Evolutionary conservation across 768 basidiomycete species (phyloP).

Genomic region (Mycena indigotica): DNA sequence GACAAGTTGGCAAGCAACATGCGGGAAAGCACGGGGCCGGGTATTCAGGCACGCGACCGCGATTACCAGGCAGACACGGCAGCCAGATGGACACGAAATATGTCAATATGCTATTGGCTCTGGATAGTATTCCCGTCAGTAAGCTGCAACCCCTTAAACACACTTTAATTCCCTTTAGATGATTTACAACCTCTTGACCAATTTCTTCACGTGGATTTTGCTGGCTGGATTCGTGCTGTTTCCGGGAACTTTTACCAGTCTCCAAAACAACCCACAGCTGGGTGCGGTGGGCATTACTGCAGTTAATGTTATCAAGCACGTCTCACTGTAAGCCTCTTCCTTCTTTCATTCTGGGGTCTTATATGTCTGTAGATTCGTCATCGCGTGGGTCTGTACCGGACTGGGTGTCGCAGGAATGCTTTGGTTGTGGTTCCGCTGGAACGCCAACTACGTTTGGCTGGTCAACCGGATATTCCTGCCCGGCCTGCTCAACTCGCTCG

Average conservation of each 20-base stretch:
- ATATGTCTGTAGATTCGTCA: constrained; percentile 43
- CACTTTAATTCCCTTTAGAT: too few relatives aligned
- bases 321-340: constrained; percentile 47
- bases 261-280: constrained; percentile 29
- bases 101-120: constrained; percentile 61
- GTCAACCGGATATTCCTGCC: constrained; percentile 62
- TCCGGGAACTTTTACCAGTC: constrained; percentile 61
- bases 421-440: constrained; percentile 64
- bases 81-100: constrained; percentile 51
- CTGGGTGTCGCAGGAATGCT: constrained; percentile 56
- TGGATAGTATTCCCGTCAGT: constrained; percentile 53
- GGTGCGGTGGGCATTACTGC: constrained; percentile 35
- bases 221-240: constrained; percentile 66
- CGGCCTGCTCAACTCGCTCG: constrained; percentile 57
- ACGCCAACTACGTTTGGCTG: constrained; percentile 60
- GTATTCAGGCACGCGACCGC: neutral
- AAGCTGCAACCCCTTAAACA: too few relatives aligned
- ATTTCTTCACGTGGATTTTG: constrained; percentile 65
- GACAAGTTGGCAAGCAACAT: constrained; percentile 40
- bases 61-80: neutral
- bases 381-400: constrained; percentile 59
- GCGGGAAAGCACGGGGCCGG: constrained; percentile 51
- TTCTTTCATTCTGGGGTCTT: constrained; percentile 31
- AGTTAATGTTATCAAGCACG: constrained; percentile 40
- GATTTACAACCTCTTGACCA: constrained; percentile 50